phyloP scores from a whole-genome alignment of 441 rosid species.

The Corymbia calophylla region DNA sequence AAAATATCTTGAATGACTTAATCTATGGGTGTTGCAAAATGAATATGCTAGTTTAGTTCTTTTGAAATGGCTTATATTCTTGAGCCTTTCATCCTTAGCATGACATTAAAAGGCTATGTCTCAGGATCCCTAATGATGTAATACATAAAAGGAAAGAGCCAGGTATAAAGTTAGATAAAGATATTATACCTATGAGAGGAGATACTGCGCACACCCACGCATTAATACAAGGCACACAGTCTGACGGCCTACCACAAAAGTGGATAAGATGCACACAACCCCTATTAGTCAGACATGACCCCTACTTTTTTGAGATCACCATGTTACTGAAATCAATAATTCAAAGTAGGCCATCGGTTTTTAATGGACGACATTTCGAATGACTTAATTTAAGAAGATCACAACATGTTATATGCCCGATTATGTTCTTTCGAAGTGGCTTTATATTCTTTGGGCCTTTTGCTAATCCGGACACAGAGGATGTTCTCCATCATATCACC shows the following conservation, averaged over 20 bases:
- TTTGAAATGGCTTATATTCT: background rate
- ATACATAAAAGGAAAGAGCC: background rate
- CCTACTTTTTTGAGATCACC: background rate
- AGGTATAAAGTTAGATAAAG: too few relatives aligned
- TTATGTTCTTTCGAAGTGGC: background rate
- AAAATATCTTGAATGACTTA: fast-evolving
- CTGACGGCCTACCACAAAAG: too few relatives aligned
- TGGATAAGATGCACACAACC: too few relatives aligned
- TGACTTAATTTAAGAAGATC: fast-evolving
- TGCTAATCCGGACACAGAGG: background rate
- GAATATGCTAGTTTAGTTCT: fast-evolving
- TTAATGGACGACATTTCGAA: fast-evolving
- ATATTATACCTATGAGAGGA: too few relatives aligned
- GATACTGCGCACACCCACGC: too few relatives aligned
- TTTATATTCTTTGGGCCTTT: background rate
- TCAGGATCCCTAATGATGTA: too few relatives aligned
- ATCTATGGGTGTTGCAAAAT: background rate
- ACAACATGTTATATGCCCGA: background rate
- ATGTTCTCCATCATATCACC: background rate
- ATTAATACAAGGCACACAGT: fast-evolving
- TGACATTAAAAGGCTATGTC: background rate
- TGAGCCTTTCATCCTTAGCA: too few relatives aligned
- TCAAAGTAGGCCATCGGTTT: background rate
- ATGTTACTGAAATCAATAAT: background rate
- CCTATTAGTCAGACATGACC: background rate